Conservation (phyloP, 345 rosid species). For the Anastatica hierochuntica region DNA sequence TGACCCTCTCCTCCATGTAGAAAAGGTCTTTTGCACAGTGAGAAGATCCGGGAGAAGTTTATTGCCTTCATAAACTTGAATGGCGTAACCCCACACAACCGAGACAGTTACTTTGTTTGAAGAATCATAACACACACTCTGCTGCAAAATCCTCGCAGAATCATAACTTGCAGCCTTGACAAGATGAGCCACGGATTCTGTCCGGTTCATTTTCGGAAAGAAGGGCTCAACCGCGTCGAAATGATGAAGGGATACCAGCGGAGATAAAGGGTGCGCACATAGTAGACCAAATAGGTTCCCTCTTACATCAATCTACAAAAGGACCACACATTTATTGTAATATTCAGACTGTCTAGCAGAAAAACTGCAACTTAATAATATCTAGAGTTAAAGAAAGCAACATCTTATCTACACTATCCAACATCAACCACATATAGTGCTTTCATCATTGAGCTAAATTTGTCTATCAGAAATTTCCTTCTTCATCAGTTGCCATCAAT, state of each 20-base stretch:
- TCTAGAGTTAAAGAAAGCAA: background rate
- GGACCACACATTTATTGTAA: background rate
- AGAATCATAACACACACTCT: conserved; percentile 71
- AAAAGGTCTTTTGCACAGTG: conserved; percentile 51
- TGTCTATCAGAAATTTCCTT: background rate
- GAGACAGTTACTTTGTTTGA: conserved; percentile 46
- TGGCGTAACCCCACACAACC: conserved; percentile 82
- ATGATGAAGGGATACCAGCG: conserved; percentile 81
- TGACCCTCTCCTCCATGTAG: conserved; percentile 65
- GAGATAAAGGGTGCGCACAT: conserved; percentile 73
- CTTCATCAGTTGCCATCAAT: conserved; percentile 3
- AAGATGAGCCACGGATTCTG: conserved; percentile 45
- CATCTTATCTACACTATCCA: conserved; percentile 4
- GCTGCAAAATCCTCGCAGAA: conserved; percentile 71
- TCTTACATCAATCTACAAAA: conserved; percentile 64
- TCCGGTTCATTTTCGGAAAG: conserved; percentile 54
- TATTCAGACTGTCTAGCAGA: no score
- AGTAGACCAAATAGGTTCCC: conserved; percentile 74
- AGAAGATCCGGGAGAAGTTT: conserved; percentile 68
- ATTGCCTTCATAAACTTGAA: conserved; percentile 71
- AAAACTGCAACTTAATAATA: no score
- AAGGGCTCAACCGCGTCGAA: conserved; percentile 71
- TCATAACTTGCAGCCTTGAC: conserved; percentile 52
- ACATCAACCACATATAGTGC: background rate
- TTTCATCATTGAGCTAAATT: background rate